These are phyloP conservation scores for Heracleum sosnowskyi DNA, from an alignment of 129 eudicot genomes.

Conservation along the genomic window DNA sequence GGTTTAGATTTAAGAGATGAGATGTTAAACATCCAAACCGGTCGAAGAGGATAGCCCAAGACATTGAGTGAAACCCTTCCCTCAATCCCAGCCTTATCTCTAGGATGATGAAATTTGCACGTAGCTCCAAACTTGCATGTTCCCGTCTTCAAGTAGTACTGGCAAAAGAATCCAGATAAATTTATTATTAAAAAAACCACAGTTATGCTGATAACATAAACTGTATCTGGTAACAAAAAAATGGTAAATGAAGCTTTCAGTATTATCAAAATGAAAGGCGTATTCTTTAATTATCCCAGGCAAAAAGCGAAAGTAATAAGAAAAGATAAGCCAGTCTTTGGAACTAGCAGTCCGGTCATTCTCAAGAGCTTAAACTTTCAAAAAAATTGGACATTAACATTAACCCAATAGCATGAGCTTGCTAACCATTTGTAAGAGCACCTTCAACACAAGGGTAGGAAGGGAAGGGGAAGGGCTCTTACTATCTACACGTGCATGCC, in stretches of 20 bases:
- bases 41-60: conserved; percentile 95
- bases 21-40: conserved; percentile 52
- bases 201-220: not conserved
- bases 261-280: not conserved
- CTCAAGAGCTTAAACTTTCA: not conserved
- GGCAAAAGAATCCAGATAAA: conserved; percentile 14
- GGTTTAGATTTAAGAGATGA: not conserved
- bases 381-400: not conserved
- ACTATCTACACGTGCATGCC: no score
- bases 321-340: not conserved
- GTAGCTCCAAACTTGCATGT: conserved; percentile 96
- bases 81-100: conserved; percentile 86
- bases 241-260: not conserved
- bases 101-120: conserved; percentile 96
- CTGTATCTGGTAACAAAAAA: not conserved
- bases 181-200: conserved; percentile 8
- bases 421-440: no score
- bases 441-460: no score
- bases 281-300: not conserved
- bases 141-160: conserved; percentile 89
- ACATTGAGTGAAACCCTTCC: conserved; percentile 73
- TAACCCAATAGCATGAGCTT: no score
- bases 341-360: not conserved
- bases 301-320: not conserved
- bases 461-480: no score